A percentile compares a stretch with the other conserved stretches of the same genome.
phyloP scores from a whole-genome alignment of 257 asterid genomes.

The Salvia rosmarinus region DNA sequence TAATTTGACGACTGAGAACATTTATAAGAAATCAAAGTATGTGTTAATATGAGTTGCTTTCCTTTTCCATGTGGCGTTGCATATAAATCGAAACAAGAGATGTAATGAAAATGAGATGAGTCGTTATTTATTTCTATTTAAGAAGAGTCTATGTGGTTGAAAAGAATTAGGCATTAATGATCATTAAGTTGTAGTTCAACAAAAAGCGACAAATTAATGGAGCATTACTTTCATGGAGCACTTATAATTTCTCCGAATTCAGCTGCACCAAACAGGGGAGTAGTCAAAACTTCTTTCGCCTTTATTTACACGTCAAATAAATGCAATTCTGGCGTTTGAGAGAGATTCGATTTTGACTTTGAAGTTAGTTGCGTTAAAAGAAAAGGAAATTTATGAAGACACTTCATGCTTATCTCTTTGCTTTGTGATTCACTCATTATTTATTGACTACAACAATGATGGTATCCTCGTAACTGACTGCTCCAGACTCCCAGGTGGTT shows the following conservation, averaged over 20 bases:
- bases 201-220: not conserved
- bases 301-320: slow-evolving; percentile 8
- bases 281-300: not conserved
- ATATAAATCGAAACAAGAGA: not conserved
- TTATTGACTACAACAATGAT: slow-evolving; percentile 17
- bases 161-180: not conserved
- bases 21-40: too few relatives aligned
- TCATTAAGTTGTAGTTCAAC: not conserved
- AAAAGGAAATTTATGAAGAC: slow-evolving; percentile 38
- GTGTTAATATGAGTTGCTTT: too few relatives aligned
- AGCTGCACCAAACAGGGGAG: slow-evolving; percentile 27
- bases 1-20: too few relatives aligned
- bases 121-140: not conserved
- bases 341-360: too few relatives aligned
- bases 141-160: too few relatives aligned
- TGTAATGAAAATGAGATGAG: not conserved
- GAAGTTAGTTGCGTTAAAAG: slow-evolving; percentile 24
- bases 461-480: slow-evolving; percentile 28
- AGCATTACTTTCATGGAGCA: too few relatives aligned
- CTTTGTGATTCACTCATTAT: slow-evolving; percentile 38
- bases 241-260: not conserved
- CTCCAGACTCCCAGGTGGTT: slow-evolving; percentile 34
- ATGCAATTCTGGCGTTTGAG: slow-evolving; percentile 20
- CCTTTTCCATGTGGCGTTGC: not conserved
- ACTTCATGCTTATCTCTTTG: slow-evolving; percentile 42